A percentile compares a stretch with the other conserved stretches of the same genome.
Evolutionary conservation across 441 rosid genomes (phyloP).

Genomic region (Macaranga tanarius): DNA sequence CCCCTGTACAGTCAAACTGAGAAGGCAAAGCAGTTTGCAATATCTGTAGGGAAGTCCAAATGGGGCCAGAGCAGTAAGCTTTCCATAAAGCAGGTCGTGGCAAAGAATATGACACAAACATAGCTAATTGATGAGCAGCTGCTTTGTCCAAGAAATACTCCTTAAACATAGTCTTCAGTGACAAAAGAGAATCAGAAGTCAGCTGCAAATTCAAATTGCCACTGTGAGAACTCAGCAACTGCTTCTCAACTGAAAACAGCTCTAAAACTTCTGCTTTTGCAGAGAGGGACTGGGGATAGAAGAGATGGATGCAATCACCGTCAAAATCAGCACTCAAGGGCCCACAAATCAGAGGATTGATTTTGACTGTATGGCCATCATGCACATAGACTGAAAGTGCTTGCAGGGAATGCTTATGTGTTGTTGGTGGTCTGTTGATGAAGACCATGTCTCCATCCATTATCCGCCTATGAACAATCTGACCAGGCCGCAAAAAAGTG

Average conservation of each 20-base stretch:
- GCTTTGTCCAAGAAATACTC: conserved; percentile 45
- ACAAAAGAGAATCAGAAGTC: conserved; percentile 68
- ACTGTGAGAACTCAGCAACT: conserved; percentile 85
- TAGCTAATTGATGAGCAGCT: conserved; percentile 69
- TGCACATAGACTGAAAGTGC: conserved; percentile 90
- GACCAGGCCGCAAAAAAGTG: conserved; percentile 76
- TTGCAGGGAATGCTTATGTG: conserved; percentile 92
- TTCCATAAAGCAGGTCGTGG: conserved; percentile 66
- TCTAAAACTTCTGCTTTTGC: conserved; percentile 95
- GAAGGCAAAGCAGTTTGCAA: conserved; percentile 71
- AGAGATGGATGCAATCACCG: conserved; percentile 88
- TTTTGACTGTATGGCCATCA: conserved; percentile 90
- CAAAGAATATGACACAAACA: conserved; percentile 61
- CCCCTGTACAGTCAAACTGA: conserved; percentile 54
- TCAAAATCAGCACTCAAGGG: conserved; percentile 97
- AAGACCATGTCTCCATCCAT: conserved; percentile 96
- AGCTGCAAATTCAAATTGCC: conserved; percentile 80
- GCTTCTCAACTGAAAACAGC: conserved; percentile 90
- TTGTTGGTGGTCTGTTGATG: conserved; percentile 92
- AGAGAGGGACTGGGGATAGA: conserved; percentile 84
- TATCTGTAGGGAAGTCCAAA: conserved; percentile 77
- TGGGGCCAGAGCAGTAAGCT: conserved; percentile 39
- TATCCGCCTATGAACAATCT: conserved; percentile 79
- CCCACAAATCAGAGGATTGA: conserved; percentile 87
- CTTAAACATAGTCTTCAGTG: conserved; percentile 63